Percentiles rank a stretch among this genome's conserved stretches.
Conservation (phyloP, 306 rosid genomes). For the Quillaja saponaria region DNA sequence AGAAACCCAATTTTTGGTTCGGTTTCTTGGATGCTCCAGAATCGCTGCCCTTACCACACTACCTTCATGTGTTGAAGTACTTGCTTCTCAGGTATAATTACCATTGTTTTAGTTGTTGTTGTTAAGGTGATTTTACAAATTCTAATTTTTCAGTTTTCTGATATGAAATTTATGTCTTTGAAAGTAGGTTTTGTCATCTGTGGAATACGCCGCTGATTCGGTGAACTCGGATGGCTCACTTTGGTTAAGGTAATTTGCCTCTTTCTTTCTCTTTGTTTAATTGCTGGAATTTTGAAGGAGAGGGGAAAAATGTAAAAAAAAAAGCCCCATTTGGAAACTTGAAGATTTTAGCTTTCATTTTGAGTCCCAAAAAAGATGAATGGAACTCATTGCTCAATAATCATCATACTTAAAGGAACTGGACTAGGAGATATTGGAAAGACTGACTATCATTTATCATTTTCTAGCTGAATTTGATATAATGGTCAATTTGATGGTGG, state of each 20-base stretch:
- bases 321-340: too few relatives aligned
- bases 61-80: constrained; percentile 75
- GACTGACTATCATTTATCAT: background rate
- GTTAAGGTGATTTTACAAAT: background rate
- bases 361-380: too few relatives aligned
- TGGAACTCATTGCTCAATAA: too few relatives aligned
- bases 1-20: constrained; percentile 31
- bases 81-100: constrained; percentile 60
- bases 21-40: constrained; percentile 58
- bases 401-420: background rate
- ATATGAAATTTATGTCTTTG: background rate
- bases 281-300: background rate
- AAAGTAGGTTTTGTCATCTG: constrained; percentile 44
- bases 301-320: background rate
- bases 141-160: too few relatives aligned
- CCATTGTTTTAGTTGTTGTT: background rate
- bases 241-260: constrained; percentile 63
- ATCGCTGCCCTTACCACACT: constrained; percentile 49
- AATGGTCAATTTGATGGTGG: background rate
- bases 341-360: background rate
- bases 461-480: background rate
- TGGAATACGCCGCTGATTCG: constrained; percentile 50
- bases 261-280: background rate
- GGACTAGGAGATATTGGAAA: background rate
- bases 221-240: constrained; percentile 60